These are phyloP conservation scores for Tolypocladium ovalisporum DNA, from an alignment of 2,329 filamentous ascomycete species.

Conservation along the genomic window DNA sequence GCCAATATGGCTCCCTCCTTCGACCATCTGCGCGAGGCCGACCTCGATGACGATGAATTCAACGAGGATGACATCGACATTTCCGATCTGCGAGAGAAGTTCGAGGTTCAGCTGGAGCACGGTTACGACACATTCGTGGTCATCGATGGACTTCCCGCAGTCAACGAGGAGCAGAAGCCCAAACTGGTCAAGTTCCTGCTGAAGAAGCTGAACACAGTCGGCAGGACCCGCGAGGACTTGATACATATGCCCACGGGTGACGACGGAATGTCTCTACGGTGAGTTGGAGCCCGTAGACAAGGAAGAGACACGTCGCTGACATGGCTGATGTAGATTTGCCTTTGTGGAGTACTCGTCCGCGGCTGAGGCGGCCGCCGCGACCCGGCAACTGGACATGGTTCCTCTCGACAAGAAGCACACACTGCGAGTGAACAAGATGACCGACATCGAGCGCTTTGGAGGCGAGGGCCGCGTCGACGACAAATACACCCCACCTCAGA, in stretches of 20 bases:
- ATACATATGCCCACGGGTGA: slow-evolving; percentile 92
- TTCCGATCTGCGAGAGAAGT: slow-evolving; percentile 86
- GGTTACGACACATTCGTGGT: slow-evolving; percentile 95
- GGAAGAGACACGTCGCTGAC: slow-evolving; percentile 4
- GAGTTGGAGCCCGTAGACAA: slow-evolving; percentile 20
- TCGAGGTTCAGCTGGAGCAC: slow-evolving; percentile 90
- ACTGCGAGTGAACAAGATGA: slow-evolving; percentile 93
- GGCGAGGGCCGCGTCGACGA: slow-evolving; percentile 90
- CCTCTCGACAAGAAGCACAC: slow-evolving; percentile 96
- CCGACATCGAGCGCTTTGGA: slow-evolving; percentile 93
- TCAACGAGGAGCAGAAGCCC: slow-evolving; percentile 80
- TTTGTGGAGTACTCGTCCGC: slow-evolving; percentile 94
- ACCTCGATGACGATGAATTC: slow-evolving; percentile 74
- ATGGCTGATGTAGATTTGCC: slow-evolving; percentile 55
- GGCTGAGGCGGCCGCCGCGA: slow-evolving; percentile 79
- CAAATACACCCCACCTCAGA: slow-evolving; percentile 70
- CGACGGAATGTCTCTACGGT: slow-evolving; percentile 78
- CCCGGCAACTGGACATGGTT: slow-evolving; percentile 75
- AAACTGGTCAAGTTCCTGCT: slow-evolving; percentile 95
- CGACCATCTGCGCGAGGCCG: slow-evolving; percentile 82
- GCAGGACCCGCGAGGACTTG: slow-evolving; percentile 73
- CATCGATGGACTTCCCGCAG: slow-evolving; percentile 83
- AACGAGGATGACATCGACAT: slow-evolving; percentile 93
- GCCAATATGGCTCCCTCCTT: slow-evolving; percentile 80
- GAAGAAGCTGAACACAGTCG: slow-evolving; percentile 81